Conservation (phyloP, 1,284 basidiomycete species). For the Abortiporus biennis region DNA sequence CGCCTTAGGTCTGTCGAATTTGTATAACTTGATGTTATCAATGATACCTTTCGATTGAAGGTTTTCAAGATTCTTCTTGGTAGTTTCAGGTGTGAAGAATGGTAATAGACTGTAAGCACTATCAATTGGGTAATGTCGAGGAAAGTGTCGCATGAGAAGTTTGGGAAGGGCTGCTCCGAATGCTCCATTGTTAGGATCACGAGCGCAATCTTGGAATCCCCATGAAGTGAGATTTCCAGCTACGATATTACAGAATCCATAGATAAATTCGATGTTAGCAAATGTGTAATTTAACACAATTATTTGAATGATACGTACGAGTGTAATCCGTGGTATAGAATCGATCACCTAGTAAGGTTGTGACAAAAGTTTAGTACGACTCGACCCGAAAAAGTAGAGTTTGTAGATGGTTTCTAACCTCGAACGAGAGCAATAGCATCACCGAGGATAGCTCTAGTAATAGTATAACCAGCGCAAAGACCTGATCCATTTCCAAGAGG, state of each 20-base stretch:
- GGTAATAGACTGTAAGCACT: slow-evolving; percentile 80
- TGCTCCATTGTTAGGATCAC: slow-evolving; percentile 58
- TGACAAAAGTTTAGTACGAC: too few relatives aligned
- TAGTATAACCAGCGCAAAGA: slow-evolving; percentile 81
- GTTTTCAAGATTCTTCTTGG: slow-evolving; percentile 53
- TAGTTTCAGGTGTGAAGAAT: slow-evolving; percentile 65
- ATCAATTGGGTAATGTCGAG: slow-evolving; percentile 62
- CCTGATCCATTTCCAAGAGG: slow-evolving; percentile 68
- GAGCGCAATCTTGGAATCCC: slow-evolving; percentile 70
- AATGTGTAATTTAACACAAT: slow-evolving; percentile 1
- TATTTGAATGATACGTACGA: slow-evolving; percentile 31
- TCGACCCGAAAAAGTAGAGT: too few relatives aligned
- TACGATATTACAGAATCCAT: too few relatives aligned
- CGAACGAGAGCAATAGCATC: slow-evolving; percentile 72
- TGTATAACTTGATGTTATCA: slow-evolving; percentile 45
- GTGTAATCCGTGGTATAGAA: slow-evolving; percentile 18
- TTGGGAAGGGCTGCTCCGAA: slow-evolving; percentile 70
- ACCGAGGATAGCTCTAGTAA: slow-evolving; percentile 77
- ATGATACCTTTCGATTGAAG: slow-evolving; percentile 49
- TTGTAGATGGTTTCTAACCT: too few relatives aligned
- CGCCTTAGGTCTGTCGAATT: slow-evolving; percentile 40
- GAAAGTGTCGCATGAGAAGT: slow-evolving; percentile 68
- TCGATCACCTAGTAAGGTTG: too few relatives aligned
- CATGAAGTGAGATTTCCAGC: slow-evolving; percentile 70
- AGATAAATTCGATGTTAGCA: background rate